A percentile compares a stretch with the other conserved stretches of the same genome.
Evolutionary conservation across 257 asterid genomes (phyloP).

Genomic region (Phtheirospermum japonicum): DNA sequence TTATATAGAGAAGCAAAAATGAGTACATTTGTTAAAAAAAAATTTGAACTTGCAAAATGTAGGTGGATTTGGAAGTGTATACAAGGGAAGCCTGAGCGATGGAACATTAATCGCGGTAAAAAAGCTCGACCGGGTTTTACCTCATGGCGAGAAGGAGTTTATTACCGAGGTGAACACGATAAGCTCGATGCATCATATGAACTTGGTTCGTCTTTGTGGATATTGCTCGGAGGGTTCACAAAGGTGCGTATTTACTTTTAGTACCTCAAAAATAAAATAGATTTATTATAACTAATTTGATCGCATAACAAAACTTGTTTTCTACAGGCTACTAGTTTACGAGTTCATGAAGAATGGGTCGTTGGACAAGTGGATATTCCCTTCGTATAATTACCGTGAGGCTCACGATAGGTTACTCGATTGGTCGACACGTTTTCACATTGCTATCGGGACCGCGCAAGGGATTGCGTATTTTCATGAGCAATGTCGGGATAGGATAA

Average conservation of each 20-base stretch:
- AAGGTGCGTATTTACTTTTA: constrained; percentile 39
- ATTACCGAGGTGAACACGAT: constrained; percentile 85
- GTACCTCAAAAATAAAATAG: no score
- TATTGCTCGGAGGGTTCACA: constrained; percentile 78
- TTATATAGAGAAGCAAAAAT: no score
- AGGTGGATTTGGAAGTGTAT: constrained; percentile 95
- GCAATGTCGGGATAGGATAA: constrained; percentile 84
- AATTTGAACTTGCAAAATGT: no score
- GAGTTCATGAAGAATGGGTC: constrained; percentile 95
- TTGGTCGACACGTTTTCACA: constrained; percentile 72
- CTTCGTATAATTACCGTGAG: constrained; percentile 40
- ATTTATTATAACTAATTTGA: not conserved
- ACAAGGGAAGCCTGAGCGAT: constrained; percentile 69
- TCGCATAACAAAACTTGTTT: no score
- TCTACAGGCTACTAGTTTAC: constrained; percentile 78
- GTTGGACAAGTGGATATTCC: constrained; percentile 83
- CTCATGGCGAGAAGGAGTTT: constrained; percentile 86
- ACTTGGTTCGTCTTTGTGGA: constrained; percentile 77
- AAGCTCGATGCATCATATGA: constrained; percentile 94
- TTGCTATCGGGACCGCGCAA: constrained; percentile 81
- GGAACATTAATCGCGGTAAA: constrained; percentile 81
- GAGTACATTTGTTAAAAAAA: no score
- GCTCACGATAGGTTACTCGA: constrained; percentile 35
- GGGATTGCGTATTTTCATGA: constrained; percentile 93
- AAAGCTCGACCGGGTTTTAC: constrained; percentile 76